Percentiles rank a stretch among this genome's conserved stretches.
Conservation (phyloP, 495 filamentous ascomycete genomes). For the Pseudoneurospora amorphoporcata region DNA sequence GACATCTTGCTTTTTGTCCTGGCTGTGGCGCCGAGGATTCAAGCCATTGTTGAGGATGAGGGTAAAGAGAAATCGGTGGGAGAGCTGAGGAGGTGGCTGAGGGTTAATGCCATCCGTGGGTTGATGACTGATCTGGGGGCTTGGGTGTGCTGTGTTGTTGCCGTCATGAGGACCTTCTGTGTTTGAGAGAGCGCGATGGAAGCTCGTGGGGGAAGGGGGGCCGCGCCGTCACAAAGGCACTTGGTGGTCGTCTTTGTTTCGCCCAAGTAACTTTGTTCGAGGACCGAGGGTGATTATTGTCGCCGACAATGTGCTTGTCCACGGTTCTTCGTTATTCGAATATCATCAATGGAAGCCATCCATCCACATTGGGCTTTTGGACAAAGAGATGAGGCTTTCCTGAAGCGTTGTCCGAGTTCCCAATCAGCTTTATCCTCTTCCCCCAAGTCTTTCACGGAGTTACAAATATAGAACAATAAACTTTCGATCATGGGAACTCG, state of each 20-base stretch:
- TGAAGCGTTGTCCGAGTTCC: not conserved
- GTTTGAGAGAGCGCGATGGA: not conserved
- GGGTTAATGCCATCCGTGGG: not conserved
- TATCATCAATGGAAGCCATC: not conserved
- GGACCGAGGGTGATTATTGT: not conserved
- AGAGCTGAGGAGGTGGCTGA: conserved; percentile 5
- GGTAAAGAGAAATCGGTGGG: not conserved
- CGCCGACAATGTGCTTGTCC: not conserved
- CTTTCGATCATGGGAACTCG: not conserved
- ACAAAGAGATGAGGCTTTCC: not conserved
- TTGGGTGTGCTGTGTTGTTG: conserved; percentile 6
- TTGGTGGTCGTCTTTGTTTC: not conserved
- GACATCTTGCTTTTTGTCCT: not conserved
- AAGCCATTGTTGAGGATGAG: not conserved
- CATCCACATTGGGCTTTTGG: not conserved
- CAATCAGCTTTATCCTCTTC: not conserved
- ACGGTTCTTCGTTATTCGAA: not conserved
- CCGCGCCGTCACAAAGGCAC: not conserved
- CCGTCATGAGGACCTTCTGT: not conserved
- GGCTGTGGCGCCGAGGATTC: not conserved
- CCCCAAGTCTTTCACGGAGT: not conserved
- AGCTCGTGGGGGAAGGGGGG: not conserved
- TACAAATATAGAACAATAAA: not conserved
- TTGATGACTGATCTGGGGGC: conserved; percentile 2
- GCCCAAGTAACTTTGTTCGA: not conserved